phyloP scores from a whole-genome alignment of 148 eudicot species.

The Oxyria digyna region DNA sequence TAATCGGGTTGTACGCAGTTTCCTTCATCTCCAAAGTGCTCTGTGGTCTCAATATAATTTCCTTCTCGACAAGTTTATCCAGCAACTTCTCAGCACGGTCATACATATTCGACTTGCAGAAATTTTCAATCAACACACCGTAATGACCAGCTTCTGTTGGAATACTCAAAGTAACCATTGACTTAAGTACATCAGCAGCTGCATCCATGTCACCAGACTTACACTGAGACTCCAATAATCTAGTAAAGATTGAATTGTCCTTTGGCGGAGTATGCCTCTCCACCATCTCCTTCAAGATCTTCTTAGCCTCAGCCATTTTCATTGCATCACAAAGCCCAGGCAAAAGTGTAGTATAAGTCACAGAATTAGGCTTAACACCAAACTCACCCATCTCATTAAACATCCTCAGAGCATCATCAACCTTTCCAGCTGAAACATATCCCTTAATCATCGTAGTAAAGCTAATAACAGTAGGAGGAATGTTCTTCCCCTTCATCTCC shows the following conservation, averaged over 20 bases:
- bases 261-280: conserved; percentile 40
- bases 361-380: conserved; percentile 56
- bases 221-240: conserved; percentile 57
- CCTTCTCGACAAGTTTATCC: conserved; percentile 76
- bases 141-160: conserved; percentile 89
- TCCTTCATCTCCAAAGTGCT: conserved; percentile 57
- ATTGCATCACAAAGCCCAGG: conserved; percentile 83
- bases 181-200: conserved; percentile 68
- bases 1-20: conserved; percentile 61
- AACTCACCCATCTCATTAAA: conserved; percentile 68
- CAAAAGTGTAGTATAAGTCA: conserved; percentile 67
- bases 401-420: conserved; percentile 74
- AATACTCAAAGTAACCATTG: conserved; percentile 59
- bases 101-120: conserved; percentile 52
- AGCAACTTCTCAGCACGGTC: conserved; percentile 61
- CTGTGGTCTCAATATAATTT: conserved; percentile 52
- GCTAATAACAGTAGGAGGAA: conserved; percentile 65
- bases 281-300: conserved; percentile 68
- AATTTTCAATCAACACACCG: conserved; percentile 66
- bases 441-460: conserved; percentile 90
- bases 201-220: conserved; percentile 68
- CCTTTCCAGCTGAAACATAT: conserved; percentile 47
- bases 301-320: conserved; percentile 58
- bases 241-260: conserved; percentile 55
- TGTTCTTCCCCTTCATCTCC: conserved; percentile 81